These are phyloP conservation scores for Cyberlindnera veronae DNA, from an alignment of 805 yeast genomes.

Conservation along the genomic window DNA sequence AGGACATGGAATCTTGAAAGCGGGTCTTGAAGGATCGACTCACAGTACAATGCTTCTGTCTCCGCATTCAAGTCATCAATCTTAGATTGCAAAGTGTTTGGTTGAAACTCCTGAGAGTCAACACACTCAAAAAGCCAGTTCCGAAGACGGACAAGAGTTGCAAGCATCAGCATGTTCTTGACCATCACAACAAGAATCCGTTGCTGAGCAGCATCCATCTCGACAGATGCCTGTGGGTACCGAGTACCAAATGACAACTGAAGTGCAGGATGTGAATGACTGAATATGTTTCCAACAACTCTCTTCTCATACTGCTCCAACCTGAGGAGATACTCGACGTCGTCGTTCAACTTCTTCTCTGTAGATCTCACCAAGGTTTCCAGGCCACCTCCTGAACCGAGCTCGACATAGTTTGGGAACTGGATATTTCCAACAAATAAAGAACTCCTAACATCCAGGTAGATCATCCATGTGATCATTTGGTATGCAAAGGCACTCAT, in stretches of 20 bases:
- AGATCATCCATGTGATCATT: slow-evolving; percentile 10
- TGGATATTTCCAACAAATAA: slow-evolving; percentile 10
- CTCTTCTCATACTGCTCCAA: slow-evolving; percentile 8
- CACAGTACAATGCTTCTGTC: slow-evolving; percentile 3
- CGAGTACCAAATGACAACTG: slow-evolving; percentile 3
- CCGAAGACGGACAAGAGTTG: slow-evolving; percentile 6
- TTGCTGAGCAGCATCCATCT: slow-evolving; percentile 2
- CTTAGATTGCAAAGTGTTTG: slow-evolving; percentile 4
- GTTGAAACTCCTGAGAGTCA: slow-evolving; percentile 8
- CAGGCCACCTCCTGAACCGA: neutral
- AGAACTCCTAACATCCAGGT: slow-evolving; percentile 6
- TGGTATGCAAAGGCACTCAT: slow-evolving; percentile 6
- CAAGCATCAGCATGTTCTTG: slow-evolving; percentile 11
- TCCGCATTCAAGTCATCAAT: slow-evolving; percentile 4
- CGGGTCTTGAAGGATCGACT: neutral
- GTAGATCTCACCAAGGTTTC: slow-evolving; percentile 3
- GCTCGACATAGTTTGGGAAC: slow-evolving; percentile 8
- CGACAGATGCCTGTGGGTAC: slow-evolving; percentile 1
- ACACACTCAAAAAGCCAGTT: slow-evolving; percentile 10
- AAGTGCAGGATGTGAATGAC: slow-evolving; percentile 1
- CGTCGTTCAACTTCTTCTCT: neutral
- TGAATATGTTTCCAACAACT: slow-evolving; percentile 5
- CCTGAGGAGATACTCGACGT: slow-evolving; percentile 6
- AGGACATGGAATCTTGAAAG: slow-evolving; percentile 6
- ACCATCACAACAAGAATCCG: slow-evolving; percentile 9